phyloP scores from a whole-genome alignment of 768 basidiomycete species.

The Solioccasus polychromus region DNA sequence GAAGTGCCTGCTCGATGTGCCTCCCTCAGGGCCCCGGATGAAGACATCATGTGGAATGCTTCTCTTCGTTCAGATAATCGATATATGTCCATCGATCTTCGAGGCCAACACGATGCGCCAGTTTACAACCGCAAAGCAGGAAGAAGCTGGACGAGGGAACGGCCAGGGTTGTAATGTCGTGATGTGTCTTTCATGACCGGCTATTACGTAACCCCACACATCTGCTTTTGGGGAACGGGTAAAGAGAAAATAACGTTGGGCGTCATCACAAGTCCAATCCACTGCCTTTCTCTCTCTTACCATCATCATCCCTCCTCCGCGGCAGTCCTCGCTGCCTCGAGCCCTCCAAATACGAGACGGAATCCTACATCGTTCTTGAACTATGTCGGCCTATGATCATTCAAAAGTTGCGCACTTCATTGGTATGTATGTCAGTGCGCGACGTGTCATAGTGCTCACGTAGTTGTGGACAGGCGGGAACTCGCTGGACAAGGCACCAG shows the following conservation, averaged over 20 bases:
- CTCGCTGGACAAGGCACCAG: conserved; percentile 78
- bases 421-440: conserved; percentile 36
- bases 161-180: no score
- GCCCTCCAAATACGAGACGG: conserved; percentile 7
- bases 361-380: conserved; percentile 7
- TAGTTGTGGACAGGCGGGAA: conserved; percentile 72
- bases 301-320: conserved; percentile 15
- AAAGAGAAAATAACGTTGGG: background rate
- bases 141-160: background rate
- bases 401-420: conserved; percentile 63
- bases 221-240: conserved; percentile 31
- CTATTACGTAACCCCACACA: conserved; percentile 33
- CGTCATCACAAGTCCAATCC: conserved; percentile 11
- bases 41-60: conserved; percentile 1
- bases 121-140: background rate
- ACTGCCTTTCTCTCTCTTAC: conserved; percentile 16
- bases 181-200: no score
- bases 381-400: conserved; percentile 47
- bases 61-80: conserved; percentile 11
- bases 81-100: conserved; percentile 12
- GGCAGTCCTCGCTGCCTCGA: conserved; percentile 7
- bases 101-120: conserved; percentile 10
- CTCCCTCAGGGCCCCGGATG: conserved; percentile 11
- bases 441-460: conserved; percentile 12
- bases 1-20: conserved; percentile 25